phyloP scores from a whole-genome alignment of 495 filamentous ascomycete genomes.

The Talaromyces thailandensis region DNA sequence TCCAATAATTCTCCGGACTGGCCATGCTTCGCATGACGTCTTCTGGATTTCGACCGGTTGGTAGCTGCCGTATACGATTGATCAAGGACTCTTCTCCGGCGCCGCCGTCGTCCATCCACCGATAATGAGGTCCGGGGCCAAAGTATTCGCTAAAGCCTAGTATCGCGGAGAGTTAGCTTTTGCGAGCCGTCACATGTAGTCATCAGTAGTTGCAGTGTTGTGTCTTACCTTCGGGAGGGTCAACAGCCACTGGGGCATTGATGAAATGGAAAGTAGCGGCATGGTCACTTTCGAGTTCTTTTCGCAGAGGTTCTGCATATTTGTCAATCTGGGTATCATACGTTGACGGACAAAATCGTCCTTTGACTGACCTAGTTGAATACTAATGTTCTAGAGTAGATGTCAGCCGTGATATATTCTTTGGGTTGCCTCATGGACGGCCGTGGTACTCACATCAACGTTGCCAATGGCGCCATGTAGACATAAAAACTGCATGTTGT shows the following conservation, averaged over 20 bases:
- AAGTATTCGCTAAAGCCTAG: conserved; percentile 44
- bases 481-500: conserved; percentile 19
- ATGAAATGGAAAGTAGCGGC: conserved; percentile 37
- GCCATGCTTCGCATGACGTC: conserved; percentile 37
- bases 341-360: not conserved
- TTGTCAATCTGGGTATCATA: not conserved
- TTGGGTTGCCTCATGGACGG: not conserved
- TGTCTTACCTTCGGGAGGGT: conserved; percentile 25
- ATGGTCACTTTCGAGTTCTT: conserved; percentile 32
- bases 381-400: conserved; percentile 40
- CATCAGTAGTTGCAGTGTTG: not conserved
- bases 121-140: conserved; percentile 39
- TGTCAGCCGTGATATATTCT: conserved; percentile 1
- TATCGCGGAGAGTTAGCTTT: not conserved
- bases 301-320: conserved; percentile 26
- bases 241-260: conserved; percentile 34
- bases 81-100: conserved; percentile 37
- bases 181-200: not conserved
- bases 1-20: conserved; percentile 14
- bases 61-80: conserved; percentile 39
- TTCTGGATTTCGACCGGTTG: conserved; percentile 35
- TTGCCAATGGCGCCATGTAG: conserved; percentile 26
- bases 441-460: conserved; percentile 15
- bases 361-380: conserved; percentile 32
- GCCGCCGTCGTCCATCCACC: conserved; percentile 38